These are phyloP conservation scores for Epichloe typhina DNA, from an alignment of 2,329 filamentous ascomycete genomes.

Conservation along the genomic window DNA sequence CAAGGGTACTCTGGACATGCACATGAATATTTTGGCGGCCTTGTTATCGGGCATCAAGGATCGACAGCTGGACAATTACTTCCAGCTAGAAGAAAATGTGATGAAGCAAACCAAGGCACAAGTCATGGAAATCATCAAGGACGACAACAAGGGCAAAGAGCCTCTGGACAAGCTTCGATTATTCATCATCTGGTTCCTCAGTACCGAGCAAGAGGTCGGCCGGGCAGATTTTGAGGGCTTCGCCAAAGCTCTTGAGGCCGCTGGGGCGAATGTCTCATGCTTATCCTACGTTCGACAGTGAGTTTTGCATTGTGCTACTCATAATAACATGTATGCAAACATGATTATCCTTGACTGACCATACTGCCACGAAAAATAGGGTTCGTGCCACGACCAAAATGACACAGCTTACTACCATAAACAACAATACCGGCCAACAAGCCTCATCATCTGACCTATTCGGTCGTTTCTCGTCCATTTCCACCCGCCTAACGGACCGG, in stretches of 20 bases:
- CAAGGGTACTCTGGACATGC: conserved; percentile 90
- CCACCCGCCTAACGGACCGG: conserved; percentile 80
- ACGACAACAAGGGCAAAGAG: conserved; percentile 67
- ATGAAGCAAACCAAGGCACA: conserved; percentile 84
- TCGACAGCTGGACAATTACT: conserved; percentile 89
- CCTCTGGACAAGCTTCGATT: conserved; percentile 80
- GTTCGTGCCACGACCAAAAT: conserved; percentile 92
- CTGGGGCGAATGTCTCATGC: conserved; percentile 63
- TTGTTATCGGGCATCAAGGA: conserved; percentile 72
- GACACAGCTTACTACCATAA: conserved; percentile 92
- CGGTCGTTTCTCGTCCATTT: conserved; percentile 83
- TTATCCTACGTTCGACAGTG: conserved; percentile 79
- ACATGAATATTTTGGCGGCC: conserved; percentile 94
- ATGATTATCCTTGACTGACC: neutral
- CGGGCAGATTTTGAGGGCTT: conserved; percentile 75
- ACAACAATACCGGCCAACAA: conserved; percentile 50
- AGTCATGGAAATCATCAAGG: conserved; percentile 75
- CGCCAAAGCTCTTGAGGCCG: conserved; percentile 65
- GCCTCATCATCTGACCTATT: conserved; percentile 63
- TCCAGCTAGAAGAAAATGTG: conserved; percentile 86
- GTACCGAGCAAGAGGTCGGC: conserved; percentile 77
- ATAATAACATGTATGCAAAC: neutral
- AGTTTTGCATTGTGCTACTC: conserved; percentile 18
- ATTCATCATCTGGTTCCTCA: conserved; percentile 95
- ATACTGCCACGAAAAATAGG: conserved; percentile 27